Base-by-base conservation (phyloP, 148 eudicot species). In the Salicornia ramosissima region DNA sequence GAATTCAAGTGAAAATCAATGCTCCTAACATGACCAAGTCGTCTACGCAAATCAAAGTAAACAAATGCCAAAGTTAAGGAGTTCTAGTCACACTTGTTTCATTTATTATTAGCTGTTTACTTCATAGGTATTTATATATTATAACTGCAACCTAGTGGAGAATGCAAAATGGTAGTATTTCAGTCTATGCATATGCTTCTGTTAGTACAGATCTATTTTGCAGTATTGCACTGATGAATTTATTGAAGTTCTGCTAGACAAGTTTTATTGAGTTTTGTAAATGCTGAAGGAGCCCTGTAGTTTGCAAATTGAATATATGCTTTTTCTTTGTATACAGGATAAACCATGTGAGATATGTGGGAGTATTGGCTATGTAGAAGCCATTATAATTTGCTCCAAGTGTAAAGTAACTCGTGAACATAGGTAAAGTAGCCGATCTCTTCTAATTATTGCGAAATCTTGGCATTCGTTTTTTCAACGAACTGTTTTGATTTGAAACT, bases 271-370 rank as follows among this genome's bases (percentile, higher is more conserved):
- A n/a, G n/a, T n/a, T n/a, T n/a, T n/a, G n/a, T n/a, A n/a, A n/a
- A n/a, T n/a, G n/a, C n/a, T n/a, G 22, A 31, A 22, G 53, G 25
- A 56, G 54, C 15, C 10, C 25, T 52, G 64, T 54, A 52, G 66
- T n/a, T 64, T 31, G 12, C 5, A n/a, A 21, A 50, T 57, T 13
- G 33, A 13, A 10, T 31, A 18, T 31, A 47, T 33, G 14, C 18
- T 30, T 30, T 36, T 52, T 47, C 34, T 39, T 33, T 71, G 47
- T 53, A 47, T 65, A 64, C 71, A 77, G 80, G 76, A n/a, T 25
- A 77, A 77, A 66, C 80, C 80, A 19, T 77, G 80, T 43, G 80
- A 77, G 47, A 67, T 77, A 50, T 77, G 80, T 52, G 80, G 80
- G 24, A 28, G 60, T 51, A 55, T 42, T 66, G 80, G 80, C 55